Evolutionary conservation across 176 grass and related monocot genomes (phyloP).

Genomic region (Eremochloa ophiuroides): DNA sequence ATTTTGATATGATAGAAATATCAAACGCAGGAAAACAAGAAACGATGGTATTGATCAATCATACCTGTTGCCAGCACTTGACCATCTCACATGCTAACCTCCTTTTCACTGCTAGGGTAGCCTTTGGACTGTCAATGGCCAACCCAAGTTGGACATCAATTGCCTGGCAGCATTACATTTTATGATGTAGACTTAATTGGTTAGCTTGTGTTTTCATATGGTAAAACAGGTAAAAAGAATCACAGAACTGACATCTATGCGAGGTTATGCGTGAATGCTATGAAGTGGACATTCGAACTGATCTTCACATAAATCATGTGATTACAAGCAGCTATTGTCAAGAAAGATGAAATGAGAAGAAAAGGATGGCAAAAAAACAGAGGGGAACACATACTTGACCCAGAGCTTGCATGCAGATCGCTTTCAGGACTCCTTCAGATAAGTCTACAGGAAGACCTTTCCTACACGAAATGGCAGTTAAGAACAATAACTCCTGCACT

Average conservation of each 20-base stretch:
- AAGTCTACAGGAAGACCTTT: conserved; percentile 90
- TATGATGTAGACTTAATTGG: not conserved
- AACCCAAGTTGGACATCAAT: conserved; percentile 95
- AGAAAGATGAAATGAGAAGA: not conserved
- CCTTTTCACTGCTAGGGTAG: conserved; percentile 93
- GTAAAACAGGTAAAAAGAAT: not conserved
- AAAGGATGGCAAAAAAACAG: not conserved
- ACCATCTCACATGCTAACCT: conserved; percentile 98
- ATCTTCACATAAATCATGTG: conserved; percentile 28
- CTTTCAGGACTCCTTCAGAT: conserved; percentile 68
- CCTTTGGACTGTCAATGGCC: conserved; percentile 93
- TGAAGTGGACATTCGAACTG: conserved; percentile 26
- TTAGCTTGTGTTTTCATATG: not conserved
- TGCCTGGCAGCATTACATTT: conserved; percentile 39
- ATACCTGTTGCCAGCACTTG: conserved; percentile 94
- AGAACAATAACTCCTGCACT: conserved; percentile 30
- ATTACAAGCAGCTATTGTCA: conserved; percentile 2
- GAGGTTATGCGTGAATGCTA: not conserved
- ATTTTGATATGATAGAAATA: not conserved
- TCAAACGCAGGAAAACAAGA: not conserved
- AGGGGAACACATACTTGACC: conserved; percentile 59
- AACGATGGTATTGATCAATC: not conserved
- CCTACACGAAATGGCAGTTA: conserved; percentile 52
- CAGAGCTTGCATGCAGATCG: conserved; percentile 77
- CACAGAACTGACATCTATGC: not conserved